Conservation (phyloP, 2,329 filamentous ascomycete genomes). For the Falciphora oryzae region DNA sequence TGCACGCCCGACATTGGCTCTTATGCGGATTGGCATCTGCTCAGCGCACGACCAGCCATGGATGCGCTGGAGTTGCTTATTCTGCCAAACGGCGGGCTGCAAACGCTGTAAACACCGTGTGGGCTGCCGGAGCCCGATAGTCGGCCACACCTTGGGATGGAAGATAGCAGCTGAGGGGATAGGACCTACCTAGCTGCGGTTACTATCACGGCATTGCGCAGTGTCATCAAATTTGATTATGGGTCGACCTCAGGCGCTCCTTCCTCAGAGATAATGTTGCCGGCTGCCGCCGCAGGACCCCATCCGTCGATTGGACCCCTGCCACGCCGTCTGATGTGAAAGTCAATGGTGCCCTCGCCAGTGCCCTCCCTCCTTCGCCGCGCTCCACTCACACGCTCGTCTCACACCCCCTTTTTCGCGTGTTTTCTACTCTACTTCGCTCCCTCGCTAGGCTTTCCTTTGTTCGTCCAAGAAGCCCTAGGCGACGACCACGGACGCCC, state of each 20-base stretch:
- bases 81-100: no score
- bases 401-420: background rate
- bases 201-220: background rate
- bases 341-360: background rate
- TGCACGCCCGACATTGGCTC: no score
- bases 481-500: background rate
- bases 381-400: background rate
- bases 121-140: no score
- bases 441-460: background rate
- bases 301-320: background rate
- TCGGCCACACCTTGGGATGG: no score
- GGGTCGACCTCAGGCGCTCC: background rate
- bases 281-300: background rate
- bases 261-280: no score
- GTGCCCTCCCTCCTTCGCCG: background rate
- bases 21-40: background rate
- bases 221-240: background rate
- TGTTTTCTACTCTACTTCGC: background rate
- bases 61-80: no score
- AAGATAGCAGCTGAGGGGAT: no score
- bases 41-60: no score
- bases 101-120: no score
- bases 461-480: background rate
- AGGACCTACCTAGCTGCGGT: no score
- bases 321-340: background rate